phyloP scores from a whole-genome alignment of 257 asterid species.

The Petunia axillaris region DNA sequence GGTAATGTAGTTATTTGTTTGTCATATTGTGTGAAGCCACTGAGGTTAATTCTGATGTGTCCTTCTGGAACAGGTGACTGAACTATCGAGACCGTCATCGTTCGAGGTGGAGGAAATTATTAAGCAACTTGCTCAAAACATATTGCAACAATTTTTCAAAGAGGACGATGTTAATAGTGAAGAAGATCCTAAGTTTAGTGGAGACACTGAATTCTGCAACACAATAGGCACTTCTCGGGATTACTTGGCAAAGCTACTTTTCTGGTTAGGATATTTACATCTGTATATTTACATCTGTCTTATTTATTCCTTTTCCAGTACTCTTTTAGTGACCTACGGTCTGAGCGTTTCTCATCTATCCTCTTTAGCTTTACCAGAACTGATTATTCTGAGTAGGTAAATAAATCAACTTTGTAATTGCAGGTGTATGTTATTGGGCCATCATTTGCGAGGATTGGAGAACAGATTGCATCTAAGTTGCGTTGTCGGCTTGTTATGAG shows the following conservation, averaged over 20 bases:
- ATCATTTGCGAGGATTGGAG: conserved; percentile 96
- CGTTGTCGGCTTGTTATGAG: conserved; percentile 84
- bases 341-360: background rate
- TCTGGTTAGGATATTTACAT: conserved; percentile 62
- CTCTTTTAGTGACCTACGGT: background rate
- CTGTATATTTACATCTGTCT: background rate
- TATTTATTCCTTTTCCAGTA: conserved; percentile 20
- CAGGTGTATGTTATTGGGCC: conserved; percentile 99
- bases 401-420: conserved; percentile 23
- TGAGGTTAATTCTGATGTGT: background rate
- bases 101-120: conserved; percentile 90
- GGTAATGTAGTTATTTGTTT: conserved; percentile 50
- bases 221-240: conserved; percentile 74
- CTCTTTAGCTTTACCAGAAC: background rate
- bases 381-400: background rate
- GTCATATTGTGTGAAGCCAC: background rate
- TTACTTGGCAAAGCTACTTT: conserved; percentile 92
- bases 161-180: conserved; percentile 50
- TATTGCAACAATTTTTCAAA: conserved; percentile 58
- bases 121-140: conserved; percentile 81
- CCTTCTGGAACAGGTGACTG: conserved; percentile 60
- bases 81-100: conserved; percentile 87
- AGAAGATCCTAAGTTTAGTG: conserved; percentile 43
- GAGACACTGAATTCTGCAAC: conserved; percentile 42
- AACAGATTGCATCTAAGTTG: conserved; percentile 91